Percentiles rank a stretch among this genome's conserved stretches.
Evolutionary conservation across 345 rosid genomes (phyloP).

Genomic region (Triadica sebifera): DNA sequence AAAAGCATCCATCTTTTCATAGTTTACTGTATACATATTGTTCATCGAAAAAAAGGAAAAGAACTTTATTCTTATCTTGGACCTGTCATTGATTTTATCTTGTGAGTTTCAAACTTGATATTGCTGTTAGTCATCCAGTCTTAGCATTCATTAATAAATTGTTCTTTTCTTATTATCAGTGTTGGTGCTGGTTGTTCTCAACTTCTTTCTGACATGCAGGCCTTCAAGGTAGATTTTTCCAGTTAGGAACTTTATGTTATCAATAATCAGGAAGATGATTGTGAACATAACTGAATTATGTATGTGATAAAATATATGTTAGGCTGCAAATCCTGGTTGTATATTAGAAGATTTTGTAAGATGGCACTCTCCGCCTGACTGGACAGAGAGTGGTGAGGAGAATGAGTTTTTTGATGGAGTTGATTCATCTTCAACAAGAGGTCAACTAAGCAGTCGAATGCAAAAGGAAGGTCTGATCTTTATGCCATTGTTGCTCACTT

Average conservation of each 20-base stretch:
- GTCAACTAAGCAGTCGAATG: conserved; percentile 92
- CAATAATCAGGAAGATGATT: neutral
- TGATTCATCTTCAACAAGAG: conserved; percentile 50
- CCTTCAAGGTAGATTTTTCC: conserved; percentile 69
- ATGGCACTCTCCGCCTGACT: conserved; percentile 99
- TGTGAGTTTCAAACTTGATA: conserved; percentile 4
- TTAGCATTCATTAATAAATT: conserved; percentile 8
- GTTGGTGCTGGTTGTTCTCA: conserved; percentile 99
- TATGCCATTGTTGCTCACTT: conserved; percentile 3
- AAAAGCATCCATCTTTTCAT: neutral
- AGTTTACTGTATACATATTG: neutral
- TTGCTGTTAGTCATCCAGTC: neutral
- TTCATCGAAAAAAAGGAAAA: neutral
- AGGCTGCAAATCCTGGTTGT: conserved; percentile 99
- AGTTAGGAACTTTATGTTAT: conserved; percentile 7
- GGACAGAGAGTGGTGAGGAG: conserved; percentile 61
- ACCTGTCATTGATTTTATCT: neutral
- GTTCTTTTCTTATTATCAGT: conserved; percentile 45
- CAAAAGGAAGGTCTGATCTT: conserved; percentile 77
- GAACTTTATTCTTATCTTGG: neutral
- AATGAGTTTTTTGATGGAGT: conserved; percentile 33
- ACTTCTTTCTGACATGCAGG: conserved; percentile 99
- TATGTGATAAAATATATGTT: neutral
- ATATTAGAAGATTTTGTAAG: conserved; percentile 95
- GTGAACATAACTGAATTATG: neutral